Conservation (phyloP, 2,329 filamentous ascomycete species). For the Cercospora sesami region DNA sequence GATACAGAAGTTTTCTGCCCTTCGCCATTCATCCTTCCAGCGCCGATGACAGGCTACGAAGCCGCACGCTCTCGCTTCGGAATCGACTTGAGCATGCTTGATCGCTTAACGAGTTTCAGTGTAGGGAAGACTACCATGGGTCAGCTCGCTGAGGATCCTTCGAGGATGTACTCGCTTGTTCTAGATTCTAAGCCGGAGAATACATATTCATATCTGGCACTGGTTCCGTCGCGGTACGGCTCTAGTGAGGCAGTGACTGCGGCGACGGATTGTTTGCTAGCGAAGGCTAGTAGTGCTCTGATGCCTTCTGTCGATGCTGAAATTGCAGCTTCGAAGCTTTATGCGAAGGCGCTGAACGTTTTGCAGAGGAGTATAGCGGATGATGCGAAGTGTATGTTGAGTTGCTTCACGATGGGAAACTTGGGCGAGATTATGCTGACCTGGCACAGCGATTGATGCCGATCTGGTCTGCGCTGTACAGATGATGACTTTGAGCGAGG, state of each 20-base stretch:
- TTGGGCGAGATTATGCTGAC: background rate
- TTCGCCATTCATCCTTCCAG: background rate
- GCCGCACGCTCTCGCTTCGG: slow-evolving; percentile 26
- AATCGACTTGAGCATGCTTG: slow-evolving; percentile 30
- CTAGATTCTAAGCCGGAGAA: background rate
- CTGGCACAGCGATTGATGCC: background rate
- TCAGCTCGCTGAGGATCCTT: slow-evolving; percentile 22
- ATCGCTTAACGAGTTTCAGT: slow-evolving; percentile 33
- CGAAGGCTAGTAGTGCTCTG: slow-evolving; percentile 26
- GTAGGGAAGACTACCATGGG: slow-evolving; percentile 26
- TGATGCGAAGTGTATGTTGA: slow-evolving; percentile 7
- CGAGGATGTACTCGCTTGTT: slow-evolving; percentile 21
- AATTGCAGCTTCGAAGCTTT: slow-evolving; percentile 18
- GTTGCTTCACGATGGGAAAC: too few relatives aligned
- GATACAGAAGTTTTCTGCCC: background rate
- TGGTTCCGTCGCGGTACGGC: slow-evolving; percentile 31
- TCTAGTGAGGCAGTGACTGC: slow-evolving; percentile 28
- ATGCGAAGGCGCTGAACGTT: slow-evolving; percentile 28
- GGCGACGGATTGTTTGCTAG: slow-evolving; percentile 30
- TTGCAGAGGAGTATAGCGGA: slow-evolving; percentile 28
- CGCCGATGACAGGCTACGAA: slow-evolving; percentile 18
- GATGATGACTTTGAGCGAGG: slow-evolving; percentile 31
- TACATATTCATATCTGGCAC: slow-evolving; percentile 30
- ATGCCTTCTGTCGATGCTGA: slow-evolving; percentile 9
- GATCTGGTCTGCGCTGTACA: slow-evolving; percentile 31